Evolutionary conservation across 1,284 basidiomycete genomes (phyloP).

Genomic region (Ustilago cynodontis): DNA sequence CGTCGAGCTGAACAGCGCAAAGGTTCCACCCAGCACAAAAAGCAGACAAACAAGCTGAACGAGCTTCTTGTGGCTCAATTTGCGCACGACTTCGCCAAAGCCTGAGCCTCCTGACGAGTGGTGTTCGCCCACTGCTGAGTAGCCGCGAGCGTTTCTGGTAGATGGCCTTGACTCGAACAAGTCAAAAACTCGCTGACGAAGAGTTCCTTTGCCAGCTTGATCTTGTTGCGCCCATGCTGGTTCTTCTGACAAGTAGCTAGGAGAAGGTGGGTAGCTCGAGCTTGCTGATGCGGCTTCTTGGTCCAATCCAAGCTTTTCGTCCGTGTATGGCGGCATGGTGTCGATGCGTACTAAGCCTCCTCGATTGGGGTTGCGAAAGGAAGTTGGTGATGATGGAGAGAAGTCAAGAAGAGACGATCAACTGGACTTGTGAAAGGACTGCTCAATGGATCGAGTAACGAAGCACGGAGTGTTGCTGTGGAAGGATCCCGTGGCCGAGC

Average conservation of each 20-base stretch:
- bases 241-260: conserved; percentile 11
- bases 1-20: conserved; percentile 9
- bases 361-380: background rate
- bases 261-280: conserved; percentile 28
- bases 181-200: conserved; percentile 17
- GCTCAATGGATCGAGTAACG: no score
- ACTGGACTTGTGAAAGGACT: no score
- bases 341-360: no score
- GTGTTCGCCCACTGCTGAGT: conserved; percentile 1
- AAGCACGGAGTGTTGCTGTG: no score
- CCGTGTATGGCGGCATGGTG: background rate
- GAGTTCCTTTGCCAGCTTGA: background rate
- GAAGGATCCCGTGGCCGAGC: background rate
- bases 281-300: background rate
- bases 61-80: conserved; percentile 8
- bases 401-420: background rate
- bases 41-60: conserved; percentile 18
- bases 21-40: conserved; percentile 14
- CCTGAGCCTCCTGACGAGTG: background rate
- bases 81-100: conserved; percentile 11
- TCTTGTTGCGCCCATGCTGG: conserved; percentile 13
- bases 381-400: background rate
- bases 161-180: conserved; percentile 4
- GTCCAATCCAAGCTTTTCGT: background rate
- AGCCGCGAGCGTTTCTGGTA: conserved; percentile 8